phyloP scores from a whole-genome alignment of 2,329 filamentous ascomycete genomes.

The Cladosporium sp. region DNA sequence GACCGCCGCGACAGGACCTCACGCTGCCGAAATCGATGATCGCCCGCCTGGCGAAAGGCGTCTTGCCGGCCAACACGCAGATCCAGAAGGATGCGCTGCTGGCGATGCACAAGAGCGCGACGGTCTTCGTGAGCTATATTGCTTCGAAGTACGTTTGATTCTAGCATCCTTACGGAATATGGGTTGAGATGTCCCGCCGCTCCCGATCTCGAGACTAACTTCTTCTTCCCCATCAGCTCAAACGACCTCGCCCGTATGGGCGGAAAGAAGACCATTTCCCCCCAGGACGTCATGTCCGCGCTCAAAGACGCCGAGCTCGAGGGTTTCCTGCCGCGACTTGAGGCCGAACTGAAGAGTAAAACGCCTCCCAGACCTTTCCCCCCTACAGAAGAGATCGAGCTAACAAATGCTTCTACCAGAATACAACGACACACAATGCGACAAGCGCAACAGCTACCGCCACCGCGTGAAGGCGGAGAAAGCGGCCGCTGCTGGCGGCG shows the following conservation, averaged over 20 bases:
- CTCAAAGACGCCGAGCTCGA: slow-evolving; percentile 70
- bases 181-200: not conserved
- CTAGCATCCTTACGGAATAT: not conserved
- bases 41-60: slow-evolving; percentile 70
- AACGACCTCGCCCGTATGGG: slow-evolving; percentile 62
- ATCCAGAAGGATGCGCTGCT: slow-evolving; percentile 76
- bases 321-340: slow-evolving; percentile 62
- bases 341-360: slow-evolving; percentile 70
- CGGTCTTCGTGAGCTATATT: slow-evolving; percentile 76
- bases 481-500: slow-evolving; percentile 20
- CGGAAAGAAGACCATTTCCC: slow-evolving; percentile 73
- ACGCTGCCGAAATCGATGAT: slow-evolving; percentile 75
- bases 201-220: not conserved
- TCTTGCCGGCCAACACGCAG: slow-evolving; percentile 72
- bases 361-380: slow-evolving; percentile 15
- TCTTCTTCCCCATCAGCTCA: slow-evolving; percentile 47
- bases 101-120: slow-evolving; percentile 74
- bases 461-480: slow-evolving; percentile 64
- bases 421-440: slow-evolving; percentile 66
- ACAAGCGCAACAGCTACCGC: slow-evolving; percentile 68
- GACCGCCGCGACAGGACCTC: slow-evolving; percentile 54
- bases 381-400: not conserved
- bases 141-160: slow-evolving; percentile 58
- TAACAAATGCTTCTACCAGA: slow-evolving; percentile 39
- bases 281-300: slow-evolving; percentile 68